These are phyloP conservation scores for Cichorium intybus DNA, from an alignment of 140 eudicot species.

Conservation along the genomic window DNA sequence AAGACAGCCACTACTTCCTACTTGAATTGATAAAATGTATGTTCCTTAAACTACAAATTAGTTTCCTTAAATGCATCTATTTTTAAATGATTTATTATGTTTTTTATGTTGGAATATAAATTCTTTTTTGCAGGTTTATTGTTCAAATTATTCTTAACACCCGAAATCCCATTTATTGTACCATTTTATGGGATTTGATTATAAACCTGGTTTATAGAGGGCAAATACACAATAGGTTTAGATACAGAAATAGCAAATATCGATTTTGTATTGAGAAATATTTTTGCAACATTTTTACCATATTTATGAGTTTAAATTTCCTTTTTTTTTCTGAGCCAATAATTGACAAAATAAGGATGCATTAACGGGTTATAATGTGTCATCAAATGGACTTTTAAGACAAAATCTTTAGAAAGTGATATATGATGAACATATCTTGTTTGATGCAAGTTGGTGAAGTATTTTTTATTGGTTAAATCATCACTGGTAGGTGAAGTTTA, in stretches of 20 bases:
- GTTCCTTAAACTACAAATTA: constrained; percentile 3
- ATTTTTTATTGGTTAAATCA: too few species aligned
- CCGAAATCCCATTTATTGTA: neutral
- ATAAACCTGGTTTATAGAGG: neutral
- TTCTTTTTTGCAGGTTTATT: constrained; percentile 27
- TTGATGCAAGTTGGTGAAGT: too few species aligned
- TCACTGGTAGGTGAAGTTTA: too few species aligned
- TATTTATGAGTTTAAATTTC: neutral
- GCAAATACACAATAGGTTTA: neutral
- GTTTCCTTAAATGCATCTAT: neutral
- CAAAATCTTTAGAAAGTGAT: too few species aligned
- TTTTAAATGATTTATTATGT: neutral
- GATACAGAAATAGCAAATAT: neutral
- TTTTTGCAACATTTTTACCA: neutral
- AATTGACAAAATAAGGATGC: too few species aligned
- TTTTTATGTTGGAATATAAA: neutral
- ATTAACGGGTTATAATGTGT: too few species aligned
- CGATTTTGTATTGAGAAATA: neutral
- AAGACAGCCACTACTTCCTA: constrained; percentile 91
- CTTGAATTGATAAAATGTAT: constrained; percentile 38
- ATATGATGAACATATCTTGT: too few species aligned
- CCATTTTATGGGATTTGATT: neutral
- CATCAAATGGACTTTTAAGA: too few species aligned
- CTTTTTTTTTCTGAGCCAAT: neutral
- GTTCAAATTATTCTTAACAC: constrained; percentile 27